Percentiles rank a stretch among this genome's conserved stretches.
Conservation (phyloP, 148 eudicot genomes). For the Rhododendron vialii region DNA sequence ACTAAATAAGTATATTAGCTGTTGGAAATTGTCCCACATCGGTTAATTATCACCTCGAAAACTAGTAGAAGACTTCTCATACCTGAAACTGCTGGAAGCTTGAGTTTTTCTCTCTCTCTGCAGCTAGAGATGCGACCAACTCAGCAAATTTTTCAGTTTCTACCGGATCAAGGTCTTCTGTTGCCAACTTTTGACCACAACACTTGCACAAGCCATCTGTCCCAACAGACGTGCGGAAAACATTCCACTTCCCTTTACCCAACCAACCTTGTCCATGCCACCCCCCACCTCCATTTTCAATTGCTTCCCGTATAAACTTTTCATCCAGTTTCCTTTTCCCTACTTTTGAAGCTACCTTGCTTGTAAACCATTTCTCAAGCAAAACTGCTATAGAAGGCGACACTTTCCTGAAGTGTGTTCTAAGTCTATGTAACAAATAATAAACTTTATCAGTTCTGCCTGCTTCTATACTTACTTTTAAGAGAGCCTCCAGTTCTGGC, state of each 20-base stretch:
- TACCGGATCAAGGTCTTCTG: slow-evolving; percentile 82
- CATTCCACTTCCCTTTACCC: slow-evolving; percentile 75
- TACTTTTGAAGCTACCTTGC: slow-evolving; percentile 57
- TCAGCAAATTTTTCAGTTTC: slow-evolving; percentile 87
- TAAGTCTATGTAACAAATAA: slow-evolving; percentile 74
- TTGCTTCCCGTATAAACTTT: slow-evolving; percentile 31
- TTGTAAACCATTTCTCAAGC: slow-evolving; percentile 68
- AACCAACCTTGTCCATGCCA: slow-evolving; percentile 97
- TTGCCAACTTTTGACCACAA: slow-evolving; percentile 70
- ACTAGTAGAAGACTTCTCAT: slow-evolving; percentile 17
- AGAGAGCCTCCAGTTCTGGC: slow-evolving; percentile 73
- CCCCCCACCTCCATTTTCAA: slow-evolving; percentile 76
- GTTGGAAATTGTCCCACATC: too few species aligned
- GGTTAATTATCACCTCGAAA: too few species aligned
- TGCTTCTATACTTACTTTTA: slow-evolving; percentile 58
- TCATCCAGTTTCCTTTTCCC: slow-evolving; percentile 77
- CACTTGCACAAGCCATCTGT: slow-evolving; percentile 66
- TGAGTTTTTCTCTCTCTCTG: slow-evolving; percentile 57
- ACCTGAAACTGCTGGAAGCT: slow-evolving; percentile 91
- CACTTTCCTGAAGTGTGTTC: slow-evolving; percentile 54
- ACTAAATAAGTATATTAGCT: not conserved
- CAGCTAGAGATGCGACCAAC: slow-evolving; percentile 76
- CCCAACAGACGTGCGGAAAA: slow-evolving; percentile 43
- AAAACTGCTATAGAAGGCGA: slow-evolving; percentile 53
- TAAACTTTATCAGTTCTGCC: slow-evolving; percentile 70